phyloP scores from a whole-genome alignment of 192 early-diverging fungal species.

The Coemansia sp. region DNA sequence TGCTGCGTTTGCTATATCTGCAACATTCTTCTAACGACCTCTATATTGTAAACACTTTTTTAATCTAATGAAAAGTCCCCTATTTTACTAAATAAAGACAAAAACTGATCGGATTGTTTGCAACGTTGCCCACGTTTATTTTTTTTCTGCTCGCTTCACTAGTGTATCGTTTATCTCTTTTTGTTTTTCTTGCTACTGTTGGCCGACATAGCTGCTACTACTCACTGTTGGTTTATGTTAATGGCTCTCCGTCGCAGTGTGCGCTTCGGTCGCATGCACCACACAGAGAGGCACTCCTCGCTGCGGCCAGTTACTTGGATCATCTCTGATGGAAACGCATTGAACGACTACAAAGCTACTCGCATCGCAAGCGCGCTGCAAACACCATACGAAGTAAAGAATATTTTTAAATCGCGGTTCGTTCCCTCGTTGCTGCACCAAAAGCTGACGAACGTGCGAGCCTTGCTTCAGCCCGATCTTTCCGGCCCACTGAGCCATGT shows the following conservation, averaged over 20 bases:
- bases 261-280: constrained; percentile 10
- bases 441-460: neutral
- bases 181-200: neutral
- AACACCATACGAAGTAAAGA: constrained; percentile 28
- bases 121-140: neutral
- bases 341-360: constrained; percentile 20
- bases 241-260: neutral
- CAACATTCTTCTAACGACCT: constrained; percentile 23
- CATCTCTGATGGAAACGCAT: constrained; percentile 22
- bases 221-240: neutral
- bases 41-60: neutral
- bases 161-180: neutral
- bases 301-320: constrained; percentile 45
- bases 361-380: constrained; percentile 31
- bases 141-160: neutral
- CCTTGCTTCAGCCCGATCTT: neutral
- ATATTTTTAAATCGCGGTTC: neutral
- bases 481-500: constrained; percentile 15
- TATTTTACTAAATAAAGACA: neutral
- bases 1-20: constrained; percentile 27
- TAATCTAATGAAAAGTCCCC: neutral
- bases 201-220: neutral
- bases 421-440: constrained; percentile 7
- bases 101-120: neutral
- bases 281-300: constrained; percentile 45